Percentiles rank a stretch among this genome's conserved stretches.
Conservation (phyloP, 2,329 filamentous ascomycete species). For the Nemania serpens region DNA sequence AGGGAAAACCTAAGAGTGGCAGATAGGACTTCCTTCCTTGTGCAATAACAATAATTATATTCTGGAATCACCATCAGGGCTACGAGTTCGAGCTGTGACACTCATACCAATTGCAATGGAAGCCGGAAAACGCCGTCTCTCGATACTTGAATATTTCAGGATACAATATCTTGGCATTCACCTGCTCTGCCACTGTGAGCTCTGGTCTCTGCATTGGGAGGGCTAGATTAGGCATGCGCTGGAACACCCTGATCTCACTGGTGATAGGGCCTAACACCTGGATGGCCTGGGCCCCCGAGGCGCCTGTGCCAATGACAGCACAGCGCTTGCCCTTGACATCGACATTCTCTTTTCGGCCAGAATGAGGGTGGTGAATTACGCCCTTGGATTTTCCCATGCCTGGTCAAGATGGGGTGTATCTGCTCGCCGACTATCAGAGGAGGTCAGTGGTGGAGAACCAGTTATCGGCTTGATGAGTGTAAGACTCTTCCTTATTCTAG, state of each 20-base stretch:
- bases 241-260: slow-evolving; percentile 62
- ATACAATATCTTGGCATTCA: slow-evolving; percentile 50
- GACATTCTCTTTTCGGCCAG: slow-evolving; percentile 63
- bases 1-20: no score
- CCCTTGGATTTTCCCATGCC: slow-evolving; percentile 66
- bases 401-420: slow-evolving; percentile 64
- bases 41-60: no score
- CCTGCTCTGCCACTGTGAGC: slow-evolving; percentile 57
- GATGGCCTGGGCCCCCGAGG: slow-evolving; percentile 66
- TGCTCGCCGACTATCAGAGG: slow-evolving; percentile 54
- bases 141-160: slow-evolving; percentile 57
- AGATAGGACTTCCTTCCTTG: no score
- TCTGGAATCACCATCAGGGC: no score
- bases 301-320: slow-evolving; percentile 67
- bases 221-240: slow-evolving; percentile 69
- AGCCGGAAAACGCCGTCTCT: slow-evolving; percentile 60
- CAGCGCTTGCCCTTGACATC: slow-evolving; percentile 62
- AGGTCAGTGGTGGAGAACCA: not conserved
- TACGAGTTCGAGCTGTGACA: no score
- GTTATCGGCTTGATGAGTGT: not conserved
- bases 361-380: slow-evolving; percentile 63
- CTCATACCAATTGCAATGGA: slow-evolving; percentile 61
- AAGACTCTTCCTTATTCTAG: not conserved
- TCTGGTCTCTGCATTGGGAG: slow-evolving; percentile 61
- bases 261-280: slow-evolving; percentile 63